Percentiles rank a stretch among this genome's conserved stretches.
phyloP scores from a whole-genome alignment of 805 yeast genomes.

The Lipomyces yamadae region DNA sequence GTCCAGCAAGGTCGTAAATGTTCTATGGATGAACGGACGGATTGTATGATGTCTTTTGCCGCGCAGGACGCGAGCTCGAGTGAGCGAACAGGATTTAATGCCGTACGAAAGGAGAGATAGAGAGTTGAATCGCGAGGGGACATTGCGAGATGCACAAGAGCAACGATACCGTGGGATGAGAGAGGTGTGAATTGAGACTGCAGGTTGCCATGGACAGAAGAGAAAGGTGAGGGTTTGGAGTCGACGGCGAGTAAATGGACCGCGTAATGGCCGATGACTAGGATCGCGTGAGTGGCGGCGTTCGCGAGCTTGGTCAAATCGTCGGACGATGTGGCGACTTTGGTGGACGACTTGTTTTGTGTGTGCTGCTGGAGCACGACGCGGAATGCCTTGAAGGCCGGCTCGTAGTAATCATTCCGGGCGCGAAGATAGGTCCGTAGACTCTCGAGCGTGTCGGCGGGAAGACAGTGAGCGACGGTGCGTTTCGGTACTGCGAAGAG shows the following conservation, averaged over 20 bases:
- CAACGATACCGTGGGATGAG: conserved; percentile 37
- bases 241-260: conserved; percentile 25
- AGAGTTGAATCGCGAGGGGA: conserved; percentile 38
- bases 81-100: conserved; percentile 37
- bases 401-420: conserved; percentile 26
- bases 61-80: conserved; percentile 39
- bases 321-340: conserved; percentile 22
- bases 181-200: conserved; percentile 26
- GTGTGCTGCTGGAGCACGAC: conserved; percentile 19
- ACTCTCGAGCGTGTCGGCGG: conserved; percentile 10
- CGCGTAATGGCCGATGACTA: conserved; percentile 30
- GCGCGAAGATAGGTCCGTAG: conserved; percentile 23
- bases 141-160: conserved; percentile 39
- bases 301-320: conserved; percentile 28
- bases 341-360: conserved; percentile 5
- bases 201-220: not conserved
- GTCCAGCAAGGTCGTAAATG: conserved; percentile 40
- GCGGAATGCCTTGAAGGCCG: conserved; percentile 29
- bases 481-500: conserved; percentile 15
- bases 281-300: conserved; percentile 25
- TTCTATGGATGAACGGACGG: conserved; percentile 30
- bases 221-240: not conserved
- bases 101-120: conserved; percentile 38
- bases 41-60: conserved; percentile 37
- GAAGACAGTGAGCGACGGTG: conserved; percentile 20